Conservation (phyloP, 192 early-diverging fungal genomes). For the Mortierella antarctica region DNA sequence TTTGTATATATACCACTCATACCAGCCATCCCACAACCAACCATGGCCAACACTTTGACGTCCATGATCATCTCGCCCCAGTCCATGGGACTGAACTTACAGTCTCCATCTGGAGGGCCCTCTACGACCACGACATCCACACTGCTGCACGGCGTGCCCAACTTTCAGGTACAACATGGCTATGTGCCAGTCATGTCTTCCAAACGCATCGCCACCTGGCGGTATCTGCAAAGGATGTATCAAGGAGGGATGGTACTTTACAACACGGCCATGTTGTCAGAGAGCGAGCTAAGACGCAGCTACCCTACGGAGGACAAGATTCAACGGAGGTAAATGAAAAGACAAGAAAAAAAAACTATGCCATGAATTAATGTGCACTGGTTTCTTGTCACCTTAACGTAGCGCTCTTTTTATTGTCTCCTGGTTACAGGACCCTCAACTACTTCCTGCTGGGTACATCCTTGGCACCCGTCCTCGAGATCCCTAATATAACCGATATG, state of each 20-base stretch:
- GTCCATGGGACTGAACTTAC: not conserved
- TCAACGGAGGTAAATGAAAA: constrained; percentile 27
- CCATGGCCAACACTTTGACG: not conserved
- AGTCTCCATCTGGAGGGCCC: not conserved
- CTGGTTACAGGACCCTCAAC: constrained; percentile 23
- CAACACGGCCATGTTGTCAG: constrained; percentile 40
- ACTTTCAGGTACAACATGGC: constrained; percentile 17
- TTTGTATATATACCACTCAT: not conserved
- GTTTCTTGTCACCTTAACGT: not conserved
- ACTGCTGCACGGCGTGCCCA: not conserved
- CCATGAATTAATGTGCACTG: not conserved
- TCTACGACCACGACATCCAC: not conserved
- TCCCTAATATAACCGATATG: constrained; percentile 19
- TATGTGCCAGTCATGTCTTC: constrained; percentile 1
- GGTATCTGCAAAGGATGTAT: constrained; percentile 39
- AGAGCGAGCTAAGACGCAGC: constrained; percentile 25
- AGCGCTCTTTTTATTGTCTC: not conserved
- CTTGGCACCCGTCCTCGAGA: constrained; percentile 27
- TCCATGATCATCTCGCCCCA: not conserved
- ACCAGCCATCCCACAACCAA: not conserved
- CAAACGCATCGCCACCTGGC: constrained; percentile 42
- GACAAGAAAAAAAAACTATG: not conserved
- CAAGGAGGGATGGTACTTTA: constrained; percentile 49
- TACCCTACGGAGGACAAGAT: constrained; percentile 38
- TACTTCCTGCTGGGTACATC: constrained; percentile 46